phyloP scores from a whole-genome alignment of 1,284 basidiomycete genomes.

The Sanghuangporus baumii region DNA sequence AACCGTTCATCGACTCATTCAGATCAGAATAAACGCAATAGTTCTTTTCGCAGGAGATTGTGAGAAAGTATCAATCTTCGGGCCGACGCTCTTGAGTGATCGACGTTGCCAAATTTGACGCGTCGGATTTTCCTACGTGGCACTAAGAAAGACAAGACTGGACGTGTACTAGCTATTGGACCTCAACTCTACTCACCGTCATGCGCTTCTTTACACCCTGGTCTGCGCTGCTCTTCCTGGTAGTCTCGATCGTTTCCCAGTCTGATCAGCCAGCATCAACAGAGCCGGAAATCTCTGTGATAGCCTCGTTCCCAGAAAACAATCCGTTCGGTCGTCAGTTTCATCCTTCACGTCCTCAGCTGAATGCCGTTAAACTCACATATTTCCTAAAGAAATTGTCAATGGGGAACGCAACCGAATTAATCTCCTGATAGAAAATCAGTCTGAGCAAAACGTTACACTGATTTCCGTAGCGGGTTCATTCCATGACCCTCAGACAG shows the following conservation, averaged over 20 bases:
- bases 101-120: background rate
- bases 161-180: background rate
- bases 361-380: background rate
- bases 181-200: background rate
- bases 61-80: background rate
- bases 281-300: conserved; percentile 49
- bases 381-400: conserved; percentile 56
- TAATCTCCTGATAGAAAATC: conserved; percentile 67
- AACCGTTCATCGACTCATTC: too few species aligned
- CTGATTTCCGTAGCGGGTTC: conserved; percentile 67
- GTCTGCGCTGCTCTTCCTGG: background rate
- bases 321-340: conserved; percentile 79
- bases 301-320: conserved; percentile 66
- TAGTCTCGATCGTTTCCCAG: background rate
- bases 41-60: too few species aligned
- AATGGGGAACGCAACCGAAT: conserved; percentile 83
- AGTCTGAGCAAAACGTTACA: conserved; percentile 70
- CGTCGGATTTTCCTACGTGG: background rate
- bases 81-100: background rate
- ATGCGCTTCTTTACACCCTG: conserved; percentile 6
- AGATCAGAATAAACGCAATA: too few species aligned
- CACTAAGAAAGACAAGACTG: background rate
- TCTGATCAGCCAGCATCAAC: background rate
- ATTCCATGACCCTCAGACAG: conserved; percentile 62
- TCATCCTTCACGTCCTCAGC: conserved; percentile 1